Percentiles rank a stretch among this genome's conserved stretches.
Conservation (phyloP, 352 stramenopile genomes). For the Thraustochytrium sp. region DNA sequence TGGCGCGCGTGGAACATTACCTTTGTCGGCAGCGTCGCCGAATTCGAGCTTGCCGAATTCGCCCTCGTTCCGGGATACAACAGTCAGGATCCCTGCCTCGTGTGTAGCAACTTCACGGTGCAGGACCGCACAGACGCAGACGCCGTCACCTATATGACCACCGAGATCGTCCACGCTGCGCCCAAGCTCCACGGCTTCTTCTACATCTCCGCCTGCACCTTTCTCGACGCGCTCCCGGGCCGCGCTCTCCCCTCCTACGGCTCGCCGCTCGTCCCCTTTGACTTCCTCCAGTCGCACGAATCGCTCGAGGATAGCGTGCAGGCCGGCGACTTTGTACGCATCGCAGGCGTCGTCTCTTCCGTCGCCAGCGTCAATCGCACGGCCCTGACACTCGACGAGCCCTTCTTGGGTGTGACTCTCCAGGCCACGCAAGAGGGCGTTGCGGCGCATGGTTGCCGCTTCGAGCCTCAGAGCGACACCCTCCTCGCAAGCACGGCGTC, state of each 20-base stretch:
- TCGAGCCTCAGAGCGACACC: background rate
- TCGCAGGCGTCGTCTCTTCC: background rate
- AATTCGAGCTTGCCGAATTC: slow-evolving; percentile 25
- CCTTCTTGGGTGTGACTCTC: background rate
- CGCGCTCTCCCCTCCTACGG: background rate
- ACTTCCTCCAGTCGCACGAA: background rate
- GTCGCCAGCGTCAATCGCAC: background rate
- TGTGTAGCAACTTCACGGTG: background rate
- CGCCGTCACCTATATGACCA: background rate
- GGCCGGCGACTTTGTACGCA: background rate
- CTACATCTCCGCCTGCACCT: background rate
- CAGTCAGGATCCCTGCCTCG: background rate
- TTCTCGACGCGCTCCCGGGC: background rate
- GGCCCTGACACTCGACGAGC: background rate
- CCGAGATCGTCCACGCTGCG: background rate
- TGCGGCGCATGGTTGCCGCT: background rate
- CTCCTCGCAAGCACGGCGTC: background rate
- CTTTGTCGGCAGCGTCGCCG: background rate
- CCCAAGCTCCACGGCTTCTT: slow-evolving; percentile 36
- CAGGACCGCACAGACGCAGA: background rate
- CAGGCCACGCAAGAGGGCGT: background rate
- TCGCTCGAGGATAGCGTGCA: background rate
- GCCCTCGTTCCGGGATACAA: slow-evolving; percentile 25
- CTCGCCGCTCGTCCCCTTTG: background rate
- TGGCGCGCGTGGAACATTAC: slow-evolving; percentile 36